A percentile compares a stretch with the other conserved stretches of the same genome.
These are phyloP conservation scores for Eremomyces bilateralis DNA, from an alignment of 495 filamentous ascomycete genomes.

Conservation along the genomic window DNA sequence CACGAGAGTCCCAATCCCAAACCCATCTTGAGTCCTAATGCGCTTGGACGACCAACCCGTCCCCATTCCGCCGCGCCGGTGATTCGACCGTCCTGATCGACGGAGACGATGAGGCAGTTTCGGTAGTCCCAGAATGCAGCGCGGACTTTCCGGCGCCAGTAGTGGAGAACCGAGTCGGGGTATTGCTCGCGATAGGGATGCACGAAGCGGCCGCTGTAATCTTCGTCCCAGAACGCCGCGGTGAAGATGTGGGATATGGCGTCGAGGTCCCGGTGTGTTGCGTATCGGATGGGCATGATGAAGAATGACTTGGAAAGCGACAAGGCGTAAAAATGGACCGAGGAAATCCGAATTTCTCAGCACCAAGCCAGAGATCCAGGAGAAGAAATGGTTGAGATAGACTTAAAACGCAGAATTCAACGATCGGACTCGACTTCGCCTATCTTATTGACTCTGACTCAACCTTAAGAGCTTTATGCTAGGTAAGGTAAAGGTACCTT, in stretches of 20 bases:
- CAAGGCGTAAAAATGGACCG: too few species aligned
- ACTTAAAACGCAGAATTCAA: too few species aligned
- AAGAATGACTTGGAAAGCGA: background rate
- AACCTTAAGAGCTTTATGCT: too few species aligned
- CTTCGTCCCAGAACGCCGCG: conserved; percentile 3
- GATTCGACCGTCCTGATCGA: background rate
- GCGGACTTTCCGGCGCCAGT: background rate
- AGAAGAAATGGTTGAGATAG: too few species aligned
- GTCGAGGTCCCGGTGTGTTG: background rate
- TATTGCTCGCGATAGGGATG: conserved; percentile 2
- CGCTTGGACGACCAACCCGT: background rate
- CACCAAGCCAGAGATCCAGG: too few species aligned
- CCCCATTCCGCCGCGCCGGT: conserved; percentile 3
- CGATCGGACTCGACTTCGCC: too few species aligned
- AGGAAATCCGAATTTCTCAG: too few species aligned
- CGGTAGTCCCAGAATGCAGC: conserved; percentile 1
- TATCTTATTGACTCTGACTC: too few species aligned
- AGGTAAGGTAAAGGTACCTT: too few species aligned
- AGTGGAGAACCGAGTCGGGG: conserved; percentile 1
- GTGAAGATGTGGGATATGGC: conserved; percentile 1
- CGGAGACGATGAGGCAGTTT: background rate
- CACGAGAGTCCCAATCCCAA: background rate
- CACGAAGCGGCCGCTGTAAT: conserved; percentile 2
- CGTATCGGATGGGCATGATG: conserved; percentile 2
- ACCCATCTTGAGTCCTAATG: too few species aligned